These are phyloP conservation scores for Dillenia suffruticosa DNA, from an alignment of 164 flowering plant species.

Conservation along the genomic window DNA sequence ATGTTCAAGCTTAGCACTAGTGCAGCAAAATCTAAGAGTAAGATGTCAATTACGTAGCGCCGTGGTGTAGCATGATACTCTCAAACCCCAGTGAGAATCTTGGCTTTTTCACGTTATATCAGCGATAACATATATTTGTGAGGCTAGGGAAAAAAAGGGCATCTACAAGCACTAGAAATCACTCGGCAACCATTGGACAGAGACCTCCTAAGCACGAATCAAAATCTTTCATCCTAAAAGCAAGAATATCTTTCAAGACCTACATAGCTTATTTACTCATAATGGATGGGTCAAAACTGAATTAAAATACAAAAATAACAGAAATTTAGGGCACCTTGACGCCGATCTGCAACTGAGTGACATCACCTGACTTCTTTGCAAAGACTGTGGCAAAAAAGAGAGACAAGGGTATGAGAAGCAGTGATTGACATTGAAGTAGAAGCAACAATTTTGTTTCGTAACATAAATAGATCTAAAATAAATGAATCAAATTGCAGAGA, in stretches of 20 bases:
- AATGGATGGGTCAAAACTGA: neutral
- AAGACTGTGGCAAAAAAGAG: slow-evolving; percentile 26
- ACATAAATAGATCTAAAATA: neutral
- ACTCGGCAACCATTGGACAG: neutral
- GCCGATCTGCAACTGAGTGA: slow-evolving; percentile 72
- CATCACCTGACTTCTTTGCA: slow-evolving; percentile 62
- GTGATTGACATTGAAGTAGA: neutral
- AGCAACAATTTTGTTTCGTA: neutral
- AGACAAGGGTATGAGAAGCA: neutral
- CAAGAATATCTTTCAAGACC: too few relatives aligned
- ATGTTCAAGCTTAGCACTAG: too few relatives aligned
- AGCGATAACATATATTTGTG: too few relatives aligned
- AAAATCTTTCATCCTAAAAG: neutral
- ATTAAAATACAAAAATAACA: neutral
- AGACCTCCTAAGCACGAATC: neutral
- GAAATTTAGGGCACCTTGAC: slow-evolving; percentile 46
- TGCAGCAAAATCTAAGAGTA: too few relatives aligned
- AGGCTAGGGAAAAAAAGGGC: too few relatives aligned
- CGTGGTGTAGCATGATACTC: too few relatives aligned
- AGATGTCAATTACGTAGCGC: too few relatives aligned
- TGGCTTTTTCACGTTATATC: too few relatives aligned
- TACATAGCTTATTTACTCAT: too few relatives aligned
- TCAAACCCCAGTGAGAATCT: too few relatives aligned
- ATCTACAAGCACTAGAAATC: too few relatives aligned
- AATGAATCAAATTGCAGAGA: neutral